Conservation (phyloP, 805 yeast genomes). For the Nakazawaea ishiwadae region DNA sequence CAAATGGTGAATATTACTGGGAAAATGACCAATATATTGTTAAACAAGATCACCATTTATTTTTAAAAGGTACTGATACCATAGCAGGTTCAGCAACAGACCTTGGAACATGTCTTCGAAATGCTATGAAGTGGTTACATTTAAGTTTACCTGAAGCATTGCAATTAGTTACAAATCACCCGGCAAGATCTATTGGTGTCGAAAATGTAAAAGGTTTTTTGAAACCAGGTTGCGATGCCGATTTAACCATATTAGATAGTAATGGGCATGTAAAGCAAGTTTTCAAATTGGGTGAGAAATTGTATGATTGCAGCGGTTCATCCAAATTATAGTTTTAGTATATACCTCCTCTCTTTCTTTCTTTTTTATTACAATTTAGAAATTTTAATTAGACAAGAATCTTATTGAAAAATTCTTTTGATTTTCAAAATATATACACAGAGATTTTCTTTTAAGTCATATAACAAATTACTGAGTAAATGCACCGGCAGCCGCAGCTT, state of each 20-base stretch:
- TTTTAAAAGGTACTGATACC: slow-evolving; percentile 48
- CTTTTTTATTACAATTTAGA: too few relatives aligned
- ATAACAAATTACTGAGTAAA: background rate
- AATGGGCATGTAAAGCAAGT: slow-evolving; percentile 41
- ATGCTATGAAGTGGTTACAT: slow-evolving; percentile 45
- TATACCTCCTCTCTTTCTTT: too few relatives aligned
- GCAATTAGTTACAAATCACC: slow-evolving; percentile 49
- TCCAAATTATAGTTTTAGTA: background rate
- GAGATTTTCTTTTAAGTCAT: background rate
- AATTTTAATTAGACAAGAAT: background rate
- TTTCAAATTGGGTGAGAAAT: slow-evolving; percentile 43
- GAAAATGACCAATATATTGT: slow-evolving; percentile 36
- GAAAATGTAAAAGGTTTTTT: slow-evolving; percentile 44
- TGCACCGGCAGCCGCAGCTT: slow-evolving; percentile 31
- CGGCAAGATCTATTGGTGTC: slow-evolving; percentile 44
- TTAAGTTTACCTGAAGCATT: slow-evolving; percentile 47
- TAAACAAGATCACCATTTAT: slow-evolving; percentile 42
- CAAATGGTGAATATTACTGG: slow-evolving; percentile 55
- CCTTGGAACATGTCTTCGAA: slow-evolving; percentile 44
- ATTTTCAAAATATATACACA: slow-evolving; percentile 8
- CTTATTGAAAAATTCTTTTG: background rate
- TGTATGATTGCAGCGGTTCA: slow-evolving; percentile 14
- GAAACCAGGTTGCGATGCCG: slow-evolving; percentile 51
- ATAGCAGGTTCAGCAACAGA: slow-evolving; percentile 62
- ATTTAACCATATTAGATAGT: slow-evolving; percentile 40